These are phyloP conservation scores for Psidium friedrichsthalianum DNA, from an alignment of 345 rosid species.

Conservation along the genomic window DNA sequence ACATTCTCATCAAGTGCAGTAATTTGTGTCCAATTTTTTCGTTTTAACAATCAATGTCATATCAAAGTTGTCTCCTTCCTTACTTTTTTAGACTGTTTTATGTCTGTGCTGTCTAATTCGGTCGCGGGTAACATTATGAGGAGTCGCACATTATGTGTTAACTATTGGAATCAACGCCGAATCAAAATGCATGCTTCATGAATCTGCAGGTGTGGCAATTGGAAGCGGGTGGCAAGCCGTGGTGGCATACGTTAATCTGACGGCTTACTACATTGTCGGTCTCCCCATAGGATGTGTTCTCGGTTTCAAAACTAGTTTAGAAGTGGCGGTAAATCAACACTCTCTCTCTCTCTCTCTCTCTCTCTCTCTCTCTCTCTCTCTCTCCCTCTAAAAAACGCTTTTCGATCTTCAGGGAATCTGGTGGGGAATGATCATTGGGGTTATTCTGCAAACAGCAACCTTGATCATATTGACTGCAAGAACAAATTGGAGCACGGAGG, in stretches of 20 bases:
- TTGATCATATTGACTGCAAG: slow-evolving; percentile 54
- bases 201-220: slow-evolving; percentile 63
- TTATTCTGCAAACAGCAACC: slow-evolving; percentile 50
- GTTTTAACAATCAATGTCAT: background rate
- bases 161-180: background rate
- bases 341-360: background rate
- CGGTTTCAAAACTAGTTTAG: slow-evolving; percentile 68
- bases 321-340: slow-evolving; percentile 51
- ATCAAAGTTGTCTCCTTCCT: background rate
- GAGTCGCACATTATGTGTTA: background rate
- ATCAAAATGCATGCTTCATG: background rate
- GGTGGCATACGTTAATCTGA: slow-evolving; percentile 73
- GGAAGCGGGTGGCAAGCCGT: slow-evolving; percentile 94
- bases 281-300: slow-evolving; percentile 85
- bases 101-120: background rate
- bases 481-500: slow-evolving; percentile 78
- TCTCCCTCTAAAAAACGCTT: background rate
- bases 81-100: background rate
- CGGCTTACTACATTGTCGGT: slow-evolving; percentile 73
- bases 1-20: background rate
- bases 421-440: slow-evolving; percentile 94
- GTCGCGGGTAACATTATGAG: background rate
- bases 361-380: background rate
- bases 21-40: background rate
- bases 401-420: slow-evolving; percentile 58